phyloP scores from a whole-genome alignment of 2,329 filamentous ascomycete genomes.

The Xylaria sp. region DNA sequence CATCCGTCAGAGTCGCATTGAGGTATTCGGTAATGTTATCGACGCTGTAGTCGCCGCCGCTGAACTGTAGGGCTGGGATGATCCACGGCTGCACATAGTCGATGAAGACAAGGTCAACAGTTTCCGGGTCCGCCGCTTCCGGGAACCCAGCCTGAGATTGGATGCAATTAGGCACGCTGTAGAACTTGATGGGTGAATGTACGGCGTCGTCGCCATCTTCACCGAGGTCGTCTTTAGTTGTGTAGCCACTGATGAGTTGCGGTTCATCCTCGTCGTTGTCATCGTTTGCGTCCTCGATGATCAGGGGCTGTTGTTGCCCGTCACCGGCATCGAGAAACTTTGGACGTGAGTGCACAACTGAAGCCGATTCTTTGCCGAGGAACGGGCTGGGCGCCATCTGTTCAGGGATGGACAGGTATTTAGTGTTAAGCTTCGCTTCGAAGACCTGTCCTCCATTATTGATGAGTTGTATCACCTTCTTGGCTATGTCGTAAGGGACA shows the following conservation, averaged over 20 bases:
- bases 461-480: constrained; percentile 70
- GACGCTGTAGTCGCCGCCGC: constrained; percentile 61
- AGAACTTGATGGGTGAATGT: constrained; percentile 78
- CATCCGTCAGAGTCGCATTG: constrained; percentile 65
- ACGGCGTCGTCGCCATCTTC: constrained; percentile 89
- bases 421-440: constrained; percentile 52
- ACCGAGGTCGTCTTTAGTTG: constrained; percentile 85
- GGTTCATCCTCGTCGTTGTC: constrained; percentile 43
- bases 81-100: constrained; percentile 91
- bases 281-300: constrained; percentile 17
- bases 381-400: constrained; percentile 43
- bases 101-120: constrained; percentile 88
- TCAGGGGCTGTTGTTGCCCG: constrained; percentile 41
- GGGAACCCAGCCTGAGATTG: constrained; percentile 75
- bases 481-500: constrained; percentile 81
- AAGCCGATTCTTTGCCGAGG: constrained; percentile 20
- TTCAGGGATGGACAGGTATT: constrained; percentile 63
- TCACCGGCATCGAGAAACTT: constrained; percentile 30
- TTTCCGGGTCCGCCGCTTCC: constrained; percentile 66
- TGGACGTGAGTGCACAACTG: constrained; percentile 9
- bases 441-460: constrained; percentile 66
- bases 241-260: constrained; percentile 72
- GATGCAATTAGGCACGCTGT: constrained; percentile 84
- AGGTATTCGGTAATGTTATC: constrained; percentile 63
- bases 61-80: constrained; percentile 74